Evolutionary conservation across 2,329 filamentous ascomycete species (phyloP).

Genomic region (Exophiala sp.): DNA sequence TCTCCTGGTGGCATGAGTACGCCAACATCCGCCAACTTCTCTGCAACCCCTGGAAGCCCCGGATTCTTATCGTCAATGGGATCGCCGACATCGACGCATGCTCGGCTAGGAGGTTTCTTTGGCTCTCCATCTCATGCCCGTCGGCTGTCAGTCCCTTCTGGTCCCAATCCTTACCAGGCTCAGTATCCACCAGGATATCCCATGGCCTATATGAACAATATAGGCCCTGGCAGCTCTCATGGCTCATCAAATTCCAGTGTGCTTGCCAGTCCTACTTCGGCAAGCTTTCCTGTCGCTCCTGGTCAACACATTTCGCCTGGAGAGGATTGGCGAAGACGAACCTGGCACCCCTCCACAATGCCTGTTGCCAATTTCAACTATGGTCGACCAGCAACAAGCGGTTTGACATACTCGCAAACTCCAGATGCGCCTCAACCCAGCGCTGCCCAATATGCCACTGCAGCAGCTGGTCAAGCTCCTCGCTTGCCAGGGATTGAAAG

Average conservation of each 20-base stretch:
- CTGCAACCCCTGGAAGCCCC: conserved; percentile 71
- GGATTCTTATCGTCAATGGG: conserved; percentile 65
- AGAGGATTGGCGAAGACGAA: conserved; percentile 75
- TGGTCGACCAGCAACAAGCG: conserved; percentile 64
- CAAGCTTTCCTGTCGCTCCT: conserved; percentile 55
- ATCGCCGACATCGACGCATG: conserved; percentile 69
- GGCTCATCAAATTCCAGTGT: conserved; percentile 57
- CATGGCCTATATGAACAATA: conserved; percentile 41
- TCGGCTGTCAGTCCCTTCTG: conserved; percentile 77
- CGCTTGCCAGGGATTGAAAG: conserved; percentile 88
- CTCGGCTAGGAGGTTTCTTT: conserved; percentile 71
- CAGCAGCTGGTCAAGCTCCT: conserved; percentile 55
- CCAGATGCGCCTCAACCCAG: conserved; percentile 60
- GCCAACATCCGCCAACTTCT: conserved; percentile 78
- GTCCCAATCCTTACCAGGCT: conserved; percentile 68
- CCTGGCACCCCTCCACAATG: conserved; percentile 76
- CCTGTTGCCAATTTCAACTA: conserved; percentile 56
- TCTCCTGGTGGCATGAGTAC: conserved; percentile 76
- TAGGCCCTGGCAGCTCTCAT: conserved; percentile 55
- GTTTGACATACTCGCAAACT: conserved; percentile 71
- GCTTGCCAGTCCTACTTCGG: conserved; percentile 64
- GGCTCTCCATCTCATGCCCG: conserved; percentile 66
- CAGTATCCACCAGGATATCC: conserved; percentile 22
- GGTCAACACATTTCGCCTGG: conserved; percentile 50
- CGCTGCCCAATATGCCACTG: conserved; percentile 48